phyloP scores from a whole-genome alignment of 176 grass and related monocot genomes.

The Triticum dicoccoides region DNA sequence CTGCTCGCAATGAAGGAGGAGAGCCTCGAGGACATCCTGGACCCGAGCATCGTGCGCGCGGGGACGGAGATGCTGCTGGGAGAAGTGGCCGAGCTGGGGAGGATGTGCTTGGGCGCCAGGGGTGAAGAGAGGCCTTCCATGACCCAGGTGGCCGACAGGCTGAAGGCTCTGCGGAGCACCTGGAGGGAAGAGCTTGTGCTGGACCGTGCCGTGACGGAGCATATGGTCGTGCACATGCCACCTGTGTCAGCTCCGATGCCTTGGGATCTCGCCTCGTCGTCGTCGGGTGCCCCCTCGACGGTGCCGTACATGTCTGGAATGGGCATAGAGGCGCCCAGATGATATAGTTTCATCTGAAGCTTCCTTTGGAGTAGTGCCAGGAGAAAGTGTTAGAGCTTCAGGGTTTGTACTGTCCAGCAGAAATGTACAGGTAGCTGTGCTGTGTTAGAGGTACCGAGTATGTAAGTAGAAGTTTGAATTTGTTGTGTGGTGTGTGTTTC shows the following conservation, averaged over 20 bases:
- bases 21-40: background rate
- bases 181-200: background rate
- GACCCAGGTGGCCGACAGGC: background rate
- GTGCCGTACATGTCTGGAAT: background rate
- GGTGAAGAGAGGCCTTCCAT: conserved; percentile 6
- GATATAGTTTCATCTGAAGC: background rate
- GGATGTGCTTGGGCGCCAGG: background rate
- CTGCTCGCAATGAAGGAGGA: background rate
- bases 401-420: too few species aligned
- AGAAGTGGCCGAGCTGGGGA: background rate
- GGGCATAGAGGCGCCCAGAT: background rate
- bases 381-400: background rate
- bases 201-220: background rate
- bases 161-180: background rate
- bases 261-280: background rate
- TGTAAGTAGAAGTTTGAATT: too few species aligned
- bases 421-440: too few species aligned
- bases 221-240: background rate
- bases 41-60: background rate
- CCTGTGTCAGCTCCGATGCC: background rate
- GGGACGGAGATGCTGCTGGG: background rate
- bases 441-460: too few species aligned
- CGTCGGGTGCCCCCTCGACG: background rate
- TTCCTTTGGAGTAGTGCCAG: background rate
- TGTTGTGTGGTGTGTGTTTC: background rate